phyloP scores from a whole-genome alignment of 306 rosid genomes.

The Aeschynomene evenia region DNA sequence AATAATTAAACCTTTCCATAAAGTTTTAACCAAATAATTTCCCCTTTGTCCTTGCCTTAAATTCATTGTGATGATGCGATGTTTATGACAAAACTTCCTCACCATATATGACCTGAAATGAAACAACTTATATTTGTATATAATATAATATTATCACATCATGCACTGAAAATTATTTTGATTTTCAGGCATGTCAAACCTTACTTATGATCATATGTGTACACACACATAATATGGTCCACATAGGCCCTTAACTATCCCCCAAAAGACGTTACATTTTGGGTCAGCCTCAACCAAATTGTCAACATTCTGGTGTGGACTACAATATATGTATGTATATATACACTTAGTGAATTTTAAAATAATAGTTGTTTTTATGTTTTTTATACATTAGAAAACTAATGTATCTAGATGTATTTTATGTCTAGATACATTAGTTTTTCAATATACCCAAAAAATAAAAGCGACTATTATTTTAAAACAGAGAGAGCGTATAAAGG shows the following conservation, averaged over 20 bases:
- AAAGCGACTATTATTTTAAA: no score
- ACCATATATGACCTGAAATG: conserved; percentile 34
- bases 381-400: no score
- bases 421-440: no score
- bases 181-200: conserved; percentile 42
- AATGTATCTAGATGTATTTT: no score
- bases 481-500: no score
- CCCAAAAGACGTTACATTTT: neutral
- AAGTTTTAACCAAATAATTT: neutral
- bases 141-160: conserved; percentile 25
- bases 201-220: conserved; percentile 18
- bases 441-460: no score
- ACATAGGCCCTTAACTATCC: neutral
- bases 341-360: no score
- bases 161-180: conserved; percentile 27
- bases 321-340: no score
- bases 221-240: conserved; percentile 5
- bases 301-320: conserved; percentile 27
- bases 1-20: conserved; percentile 31
- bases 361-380: no score
- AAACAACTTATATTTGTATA: no score
- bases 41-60: conserved; percentile 11
- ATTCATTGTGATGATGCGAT: conserved; percentile 14
- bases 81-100: conserved; percentile 4
- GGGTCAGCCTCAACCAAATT: neutral